A percentile compares a stretch with the other conserved stretches of the same genome.
These are phyloP conservation scores for Quercus glauca DNA, from an alignment of 306 rosid genomes.

Conservation along the genomic window DNA sequence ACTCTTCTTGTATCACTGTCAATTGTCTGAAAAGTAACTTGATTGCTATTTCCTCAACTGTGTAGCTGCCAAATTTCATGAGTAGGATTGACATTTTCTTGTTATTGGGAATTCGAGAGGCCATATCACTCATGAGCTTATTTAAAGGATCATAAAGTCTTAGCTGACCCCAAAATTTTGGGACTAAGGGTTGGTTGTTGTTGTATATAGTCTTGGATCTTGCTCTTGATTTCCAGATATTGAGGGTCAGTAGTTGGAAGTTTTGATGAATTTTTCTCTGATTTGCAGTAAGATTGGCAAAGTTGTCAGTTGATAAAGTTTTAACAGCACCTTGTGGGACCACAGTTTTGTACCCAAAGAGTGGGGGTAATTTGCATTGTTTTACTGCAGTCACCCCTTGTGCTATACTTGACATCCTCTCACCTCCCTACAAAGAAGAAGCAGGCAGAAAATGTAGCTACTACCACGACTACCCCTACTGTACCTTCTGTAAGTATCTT, in stretches of 20 bases:
- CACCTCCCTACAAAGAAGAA: constrained; percentile 78
- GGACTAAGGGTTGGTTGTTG: too few relatives aligned
- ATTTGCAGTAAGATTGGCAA: constrained; percentile 72
- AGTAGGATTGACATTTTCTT: background rate
- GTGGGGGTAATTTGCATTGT: constrained; percentile 86
- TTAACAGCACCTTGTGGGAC: constrained; percentile 68
- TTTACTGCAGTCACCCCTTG: constrained; percentile 88
- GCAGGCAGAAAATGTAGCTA: constrained; percentile 85
- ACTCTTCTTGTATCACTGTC: background rate
- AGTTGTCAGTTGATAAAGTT: constrained; percentile 72
- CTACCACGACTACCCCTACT: constrained; percentile 76
- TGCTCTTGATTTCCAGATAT: constrained; percentile 17
- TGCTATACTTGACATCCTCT: constrained; percentile 81
- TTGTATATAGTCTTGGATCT: background rate
- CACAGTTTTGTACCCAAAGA: constrained; percentile 71
- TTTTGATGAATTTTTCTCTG: background rate
- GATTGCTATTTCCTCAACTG: background rate
- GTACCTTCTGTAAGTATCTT: constrained; percentile 60
- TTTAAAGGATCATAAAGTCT: background rate
- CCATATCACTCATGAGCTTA: background rate
- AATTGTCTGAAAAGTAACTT: background rate
- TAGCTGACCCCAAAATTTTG: too few relatives aligned
- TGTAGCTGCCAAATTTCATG: background rate
- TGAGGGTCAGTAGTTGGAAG: background rate
- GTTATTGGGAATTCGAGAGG: background rate